Base-by-base conservation (phyloP, 2,329 filamentous ascomycete genomes). In the Stagonosporopsis rhizophila region DNA sequence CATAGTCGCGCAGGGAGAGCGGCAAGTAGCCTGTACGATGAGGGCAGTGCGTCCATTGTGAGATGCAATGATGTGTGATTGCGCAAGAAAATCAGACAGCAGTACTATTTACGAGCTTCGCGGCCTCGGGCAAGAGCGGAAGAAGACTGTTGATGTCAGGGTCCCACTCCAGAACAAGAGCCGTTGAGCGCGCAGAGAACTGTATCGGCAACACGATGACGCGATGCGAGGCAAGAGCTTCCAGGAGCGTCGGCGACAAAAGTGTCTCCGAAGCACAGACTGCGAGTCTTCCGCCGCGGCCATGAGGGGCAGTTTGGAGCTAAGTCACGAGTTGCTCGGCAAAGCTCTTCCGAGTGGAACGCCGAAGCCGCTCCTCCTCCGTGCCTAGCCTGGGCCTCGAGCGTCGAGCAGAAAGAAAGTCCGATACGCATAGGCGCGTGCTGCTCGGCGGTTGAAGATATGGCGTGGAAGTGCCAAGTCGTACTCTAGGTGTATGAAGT, bases 41-140 rank as follows among this genome's bases (percentile, higher is more conserved):
- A 59, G 41, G 68, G 66, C 38, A 74, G 23, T 4, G 62, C 54
- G 37, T 73, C 68, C 73, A 75, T 75, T 58, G 56, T 61, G 61
- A 54, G 39, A 42, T 56, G 28, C 15, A 28, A 30, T 27, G 19
- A 20, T 37, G 37, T 37, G 48, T 45, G 48, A 34, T 28, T 46
- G 39, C 35, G 27, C 48, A 34, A 45, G 19, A 37, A 40, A 20
- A 40, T 32, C 54, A 49, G 37, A 48, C 48, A 45, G 34, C 35
- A 49, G 39, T 30, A 49, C 32, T 56, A 48, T 48, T 39, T 47
- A 50, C n/a, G n/a, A 46, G 32, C 27, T 38, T 52, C 44, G 22
- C 30, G 32, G 28, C 30, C 27, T 52, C 54, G 54, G 56, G 50
- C 40, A 52, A 47, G 17, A 17, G 35, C 32, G 44, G 23, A 50